These are phyloP conservation scores for Gillenia trifoliata DNA, from an alignment of 306 rosid genomes.

Conservation along the genomic window DNA sequence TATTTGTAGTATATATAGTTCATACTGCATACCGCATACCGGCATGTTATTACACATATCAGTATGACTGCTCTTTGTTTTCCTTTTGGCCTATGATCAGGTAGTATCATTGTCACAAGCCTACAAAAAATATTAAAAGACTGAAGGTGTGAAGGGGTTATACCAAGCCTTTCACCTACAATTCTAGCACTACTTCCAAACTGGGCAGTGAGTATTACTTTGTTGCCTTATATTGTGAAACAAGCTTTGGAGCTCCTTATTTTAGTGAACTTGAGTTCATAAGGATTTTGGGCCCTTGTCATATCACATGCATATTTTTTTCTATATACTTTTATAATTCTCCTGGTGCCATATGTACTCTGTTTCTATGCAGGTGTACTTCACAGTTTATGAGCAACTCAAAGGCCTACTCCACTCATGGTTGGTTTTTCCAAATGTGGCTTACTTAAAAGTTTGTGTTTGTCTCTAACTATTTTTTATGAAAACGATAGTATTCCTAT, in stretches of 20 bases:
- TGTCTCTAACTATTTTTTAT: neutral
- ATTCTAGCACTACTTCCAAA: slow-evolving; percentile 92
- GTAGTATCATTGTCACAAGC: slow-evolving; percentile 73
- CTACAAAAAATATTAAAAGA: slow-evolving; percentile 61
- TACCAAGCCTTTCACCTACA: slow-evolving; percentile 97
- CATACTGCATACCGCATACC: neutral
- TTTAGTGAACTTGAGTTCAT: neutral
- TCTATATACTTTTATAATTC: neutral
- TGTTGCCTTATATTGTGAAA: neutral
- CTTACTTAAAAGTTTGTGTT: slow-evolving; percentile 9
- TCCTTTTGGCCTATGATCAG: slow-evolving; percentile 35
- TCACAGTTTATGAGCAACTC: slow-evolving; percentile 79
- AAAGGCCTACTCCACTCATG: slow-evolving; percentile 66
- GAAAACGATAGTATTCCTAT: neutral
- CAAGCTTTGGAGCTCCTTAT: neutral
- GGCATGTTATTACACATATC: no score
- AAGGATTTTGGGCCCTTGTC: neutral
- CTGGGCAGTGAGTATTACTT: slow-evolving; percentile 83
- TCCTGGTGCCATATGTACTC: slow-evolving; percentile 21
- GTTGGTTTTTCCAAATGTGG: slow-evolving; percentile 40
- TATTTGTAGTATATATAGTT: neutral
- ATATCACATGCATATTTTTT: neutral
- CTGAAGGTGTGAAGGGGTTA: slow-evolving; percentile 85
- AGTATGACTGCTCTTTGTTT: slow-evolving; percentile 7
- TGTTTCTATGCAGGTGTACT: slow-evolving; percentile 72